These are phyloP conservation scores for Kluyveromyces wickerhamii DNA, from an alignment of 805 yeast species.

Conservation along the genomic window DNA sequence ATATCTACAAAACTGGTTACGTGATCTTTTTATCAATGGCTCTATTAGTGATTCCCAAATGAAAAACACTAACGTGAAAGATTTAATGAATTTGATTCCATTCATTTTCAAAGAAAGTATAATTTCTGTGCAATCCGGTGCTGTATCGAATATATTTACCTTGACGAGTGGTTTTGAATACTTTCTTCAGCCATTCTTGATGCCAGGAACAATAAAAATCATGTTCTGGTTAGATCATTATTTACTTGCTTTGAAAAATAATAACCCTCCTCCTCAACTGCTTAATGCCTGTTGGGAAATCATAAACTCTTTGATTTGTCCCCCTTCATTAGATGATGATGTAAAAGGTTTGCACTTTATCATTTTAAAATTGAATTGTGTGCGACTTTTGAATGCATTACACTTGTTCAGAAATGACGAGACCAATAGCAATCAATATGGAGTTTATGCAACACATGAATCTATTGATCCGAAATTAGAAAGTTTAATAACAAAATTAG, in stretches of 20 bases:
- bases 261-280: conserved; percentile 20
- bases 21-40: conserved; percentile 70
- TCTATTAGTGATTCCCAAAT: conserved; percentile 83
- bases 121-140: conserved; percentile 43
- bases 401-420: conserved; percentile 15
- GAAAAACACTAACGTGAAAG: conserved; percentile 55
- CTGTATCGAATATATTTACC: conserved; percentile 48
- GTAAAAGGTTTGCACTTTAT: conserved; percentile 37
- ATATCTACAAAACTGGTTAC: conserved; percentile 62
- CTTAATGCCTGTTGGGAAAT: conserved; percentile 32
- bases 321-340: conserved; percentile 39
- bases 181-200: conserved; percentile 70
- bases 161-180: conserved; percentile 78
- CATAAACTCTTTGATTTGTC: conserved; percentile 35
- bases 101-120: conserved; percentile 66
- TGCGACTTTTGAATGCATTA: conserved; percentile 18
- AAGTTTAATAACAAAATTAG: conserved; percentile 18
- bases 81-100: conserved; percentile 63
- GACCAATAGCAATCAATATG: conserved; percentile 23
- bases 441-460: conserved; percentile 26
- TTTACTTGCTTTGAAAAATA: conserved; percentile 28
- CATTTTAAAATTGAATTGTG: conserved; percentile 29
- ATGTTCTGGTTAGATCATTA: conserved; percentile 41
- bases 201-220: conserved; percentile 48
- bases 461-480: conserved; percentile 23